A percentile compares a stretch with the other conserved stretches of the same genome.
Evolutionary conservation across 331 rosid genomes (phyloP).

Genomic region (Ulmus americana): DNA sequence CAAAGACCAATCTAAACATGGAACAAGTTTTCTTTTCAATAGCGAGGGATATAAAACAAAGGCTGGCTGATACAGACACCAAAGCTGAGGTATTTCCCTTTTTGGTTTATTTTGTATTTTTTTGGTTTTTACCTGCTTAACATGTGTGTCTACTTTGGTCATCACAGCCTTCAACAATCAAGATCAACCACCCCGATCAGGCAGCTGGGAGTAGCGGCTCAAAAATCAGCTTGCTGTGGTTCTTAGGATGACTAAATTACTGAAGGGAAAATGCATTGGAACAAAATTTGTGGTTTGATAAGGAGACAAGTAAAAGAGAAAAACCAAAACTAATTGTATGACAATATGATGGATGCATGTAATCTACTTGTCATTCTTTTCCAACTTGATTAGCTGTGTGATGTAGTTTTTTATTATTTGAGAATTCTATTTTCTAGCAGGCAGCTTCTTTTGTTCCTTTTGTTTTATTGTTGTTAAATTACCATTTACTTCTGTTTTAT

Average conservation of each 20-base stretch:
- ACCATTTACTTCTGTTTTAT: not conserved
- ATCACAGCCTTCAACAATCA: conserved; percentile 62
- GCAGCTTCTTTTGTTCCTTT: not conserved
- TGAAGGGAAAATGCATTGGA: conserved; percentile 24
- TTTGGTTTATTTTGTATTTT: conserved; percentile 1
- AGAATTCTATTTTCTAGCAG: conserved; percentile 12
- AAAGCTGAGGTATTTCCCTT: conserved; percentile 54
- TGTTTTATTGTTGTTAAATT: not conserved
- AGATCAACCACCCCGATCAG: conserved; percentile 57
- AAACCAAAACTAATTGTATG: conserved; percentile 38
- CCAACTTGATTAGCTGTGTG: conserved; percentile 31
- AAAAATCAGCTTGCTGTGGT: conserved; percentile 73
- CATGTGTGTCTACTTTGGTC: conserved; percentile 14
- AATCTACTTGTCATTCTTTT: conserved; percentile 42
- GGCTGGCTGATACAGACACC: conserved; percentile 74
- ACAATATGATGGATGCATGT: conserved; percentile 43
- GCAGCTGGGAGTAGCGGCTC: conserved; percentile 44
- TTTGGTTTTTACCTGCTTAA: not conserved
- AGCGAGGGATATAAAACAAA: conserved; percentile 81
- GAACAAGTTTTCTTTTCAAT: conserved; percentile 94
- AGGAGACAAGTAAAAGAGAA: conserved; percentile 11
- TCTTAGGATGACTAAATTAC: conserved; percentile 37
- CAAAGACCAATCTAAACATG: conserved; percentile 90
- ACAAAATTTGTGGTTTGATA: conserved; percentile 21
- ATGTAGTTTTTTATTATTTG: conserved; percentile 33